Percentiles rank a stretch among this genome's conserved stretches.
phyloP scores from a whole-genome alignment of 2,329 filamentous ascomycete genomes.

The Clarireedia sp. region DNA sequence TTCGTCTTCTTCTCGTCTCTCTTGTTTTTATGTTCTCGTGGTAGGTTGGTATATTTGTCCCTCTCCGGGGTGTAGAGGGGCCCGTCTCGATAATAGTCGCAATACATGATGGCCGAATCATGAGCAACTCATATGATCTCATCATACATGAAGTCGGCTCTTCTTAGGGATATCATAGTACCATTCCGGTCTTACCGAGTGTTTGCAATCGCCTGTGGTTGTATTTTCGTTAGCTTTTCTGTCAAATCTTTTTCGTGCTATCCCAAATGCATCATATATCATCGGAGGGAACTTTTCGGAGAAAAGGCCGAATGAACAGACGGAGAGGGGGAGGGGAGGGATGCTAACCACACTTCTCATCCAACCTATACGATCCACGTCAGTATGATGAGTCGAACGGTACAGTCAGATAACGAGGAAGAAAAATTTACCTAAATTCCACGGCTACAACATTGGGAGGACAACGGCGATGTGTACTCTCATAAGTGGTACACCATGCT shows the following conservation, averaged over 20 bases:
- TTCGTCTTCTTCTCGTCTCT: not conserved
- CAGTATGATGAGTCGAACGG: constrained; percentile 11
- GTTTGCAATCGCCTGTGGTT: constrained; percentile 2
- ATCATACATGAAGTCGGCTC: no score
- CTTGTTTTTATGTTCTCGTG: not conserved
- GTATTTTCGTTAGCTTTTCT: not conserved
- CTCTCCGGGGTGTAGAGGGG: no score
- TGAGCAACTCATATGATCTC: no score
- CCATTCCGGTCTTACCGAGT: constrained; percentile 4
- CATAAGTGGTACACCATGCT: constrained; percentile 43
- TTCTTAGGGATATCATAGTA: constrained; percentile 2
- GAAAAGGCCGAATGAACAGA: no score
- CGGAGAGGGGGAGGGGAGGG: not conserved
- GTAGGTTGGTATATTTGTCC: no score
- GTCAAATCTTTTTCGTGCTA: not conserved
- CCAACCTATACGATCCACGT: constrained; percentile 18
- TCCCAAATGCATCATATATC: no score
- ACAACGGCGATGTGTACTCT: constrained; percentile 47
- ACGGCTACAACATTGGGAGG: constrained; percentile 41
- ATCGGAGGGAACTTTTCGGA: no score
- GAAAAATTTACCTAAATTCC: constrained; percentile 21
- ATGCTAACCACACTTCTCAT: constrained; percentile 24
- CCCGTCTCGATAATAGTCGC: no score
- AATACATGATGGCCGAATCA: no score
- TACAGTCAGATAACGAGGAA: not conserved